Base-by-base conservation (phyloP, 2,329 filamentous ascomycete genomes). In the Neodidymelliopsis sp. region DNA sequence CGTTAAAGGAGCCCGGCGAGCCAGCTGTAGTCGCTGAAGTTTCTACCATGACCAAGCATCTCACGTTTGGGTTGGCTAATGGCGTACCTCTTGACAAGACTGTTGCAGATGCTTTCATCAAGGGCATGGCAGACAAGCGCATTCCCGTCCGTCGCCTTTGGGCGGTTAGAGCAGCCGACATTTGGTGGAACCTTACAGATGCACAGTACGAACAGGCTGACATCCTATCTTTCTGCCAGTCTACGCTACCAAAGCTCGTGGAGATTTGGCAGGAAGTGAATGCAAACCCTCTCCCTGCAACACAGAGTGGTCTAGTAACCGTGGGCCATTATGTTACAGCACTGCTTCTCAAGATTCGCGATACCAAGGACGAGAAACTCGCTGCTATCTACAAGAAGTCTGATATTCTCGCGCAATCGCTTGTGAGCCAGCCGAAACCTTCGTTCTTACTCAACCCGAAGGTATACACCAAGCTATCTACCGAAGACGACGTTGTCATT, bases 1-100 rank as follows among this genome's bases (percentile, higher is more conserved):
- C 89, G 13, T 75, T 82, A 6, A 96, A 97, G 66, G 94, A 99
- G 74, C 86, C 91, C 6, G 97, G 95, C 62, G 94, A 99, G 71
- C 77, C 81, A 25, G 92, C 92, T 30, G 77, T 96, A 19, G 81
- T 84, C 30, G 86, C 89, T 8, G 91, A 96, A 71, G 85, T 91
- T 6, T 80, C 81, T 24, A 83, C 89, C 4, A 79, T 97, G 45
- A 81, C 84, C 42, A 82, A 82, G 51, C 88, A 89, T 61, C 75
- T 88, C 24, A 75, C 77, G 9, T 83, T 82, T 63, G 78, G 88
- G 27, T 68, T 97, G 12, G 73, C 80, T n/a, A 78, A 84, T 20
- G 82, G 79, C 18, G 72, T 79, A 1, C 79, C 85, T 25, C 67
- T 91, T 12, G 84, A 88, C 9, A 88, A 88, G 60, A 70, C 84